Base-by-base conservation (phyloP, 2,329 filamentous ascomycete genomes). In the Graphiopsis chlorocephala region DNA sequence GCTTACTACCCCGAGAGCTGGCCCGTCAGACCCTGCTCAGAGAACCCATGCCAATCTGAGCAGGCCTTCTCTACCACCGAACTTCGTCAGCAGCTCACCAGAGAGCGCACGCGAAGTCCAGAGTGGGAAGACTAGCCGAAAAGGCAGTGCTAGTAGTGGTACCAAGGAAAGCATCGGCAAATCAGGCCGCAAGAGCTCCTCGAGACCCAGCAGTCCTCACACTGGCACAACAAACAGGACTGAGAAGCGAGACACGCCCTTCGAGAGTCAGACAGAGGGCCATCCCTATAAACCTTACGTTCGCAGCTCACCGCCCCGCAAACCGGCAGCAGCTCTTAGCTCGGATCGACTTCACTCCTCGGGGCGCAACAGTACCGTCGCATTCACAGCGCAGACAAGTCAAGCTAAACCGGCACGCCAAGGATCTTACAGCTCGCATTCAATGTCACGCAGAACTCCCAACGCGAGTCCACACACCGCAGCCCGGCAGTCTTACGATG, bases 1-100 rank as follows among this genome's bases (percentile, higher is more conserved):
- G 31, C 71, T 75, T 20, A 75, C 72, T 33, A 76, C 74, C 20
- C 74, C 74, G 23, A 69, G 72, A 63, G 68, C 74, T 50, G 73
- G 74, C n/a, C 74, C 73, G 11, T 60, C 69, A 20, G 72, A 75
- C 65, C 72, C 73, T 1, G 64, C 65, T 14, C 66, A 72, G 59
- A 67, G 73, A 35, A 75, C 73, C 5, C 55, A 64, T 20, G 70
- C 64, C 14, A 72, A 69, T 60, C 64, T 76, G 47, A 73, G 71
- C 64, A 67, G 64, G 61, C 73, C 70, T 12, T 67, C 62, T 35
- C 59, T 72, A 31, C 71, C 70, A 11, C 58, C 63, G 12, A 33
- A 48, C 3, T 48, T 65, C 20, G 11, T 31, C 26, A 55, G 42
- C 26, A 38, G 26, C 25, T 61, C 63, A 31, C 63, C 63, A 2